phyloP scores from a whole-genome alignment of 108 stramenopile species.

The Discostella stelligeroides region DNA sequence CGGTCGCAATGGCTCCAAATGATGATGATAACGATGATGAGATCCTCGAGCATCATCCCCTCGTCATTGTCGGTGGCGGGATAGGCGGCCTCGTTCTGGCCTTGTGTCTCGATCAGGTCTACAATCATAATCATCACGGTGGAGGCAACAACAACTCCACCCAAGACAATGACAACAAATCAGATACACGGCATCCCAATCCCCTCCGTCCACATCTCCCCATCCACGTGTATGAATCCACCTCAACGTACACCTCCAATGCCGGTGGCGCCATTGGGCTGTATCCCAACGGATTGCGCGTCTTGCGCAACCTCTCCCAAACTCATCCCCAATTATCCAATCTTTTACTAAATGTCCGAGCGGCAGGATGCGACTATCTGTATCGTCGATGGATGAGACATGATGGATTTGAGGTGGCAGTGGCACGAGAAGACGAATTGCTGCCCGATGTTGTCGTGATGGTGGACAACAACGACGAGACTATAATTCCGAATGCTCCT shows the following conservation, averaged over 20 bases:
- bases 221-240: slow-evolving; percentile 53
- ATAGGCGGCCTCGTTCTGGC: slow-evolving; percentile 68
- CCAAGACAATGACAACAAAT: too few relatives aligned
- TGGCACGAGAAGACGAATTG: slow-evolving; percentile 57
- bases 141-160: too few relatives aligned
- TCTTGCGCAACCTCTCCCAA: slow-evolving; percentile 48
- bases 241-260: slow-evolving; percentile 28
- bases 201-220: slow-evolving; percentile 1
- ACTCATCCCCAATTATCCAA: slow-evolving; percentile 23
- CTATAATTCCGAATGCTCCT: too few relatives aligned
- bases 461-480: background rate
- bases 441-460: slow-evolving; percentile 13
- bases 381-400: slow-evolving; percentile 68
- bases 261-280: slow-evolving; percentile 70
- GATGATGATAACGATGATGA: too few relatives aligned
- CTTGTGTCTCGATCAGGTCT: slow-evolving; percentile 46
- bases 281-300: slow-evolving; percentile 73
- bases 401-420: slow-evolving; percentile 64
- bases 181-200: background rate
- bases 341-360: slow-evolving; percentile 35
- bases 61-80: slow-evolving; percentile 69
- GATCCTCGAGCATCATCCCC: slow-evolving; percentile 12
- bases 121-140: slow-evolving; percentile 27
- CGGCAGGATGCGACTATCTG: slow-evolving; percentile 60
- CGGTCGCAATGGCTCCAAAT: too few relatives aligned